Evolutionary conservation across 192 early-diverging fungal species (phyloP), one percentile per base, ranked within the genome.

Genomic region (Haplosporangium gracile): DNA sequence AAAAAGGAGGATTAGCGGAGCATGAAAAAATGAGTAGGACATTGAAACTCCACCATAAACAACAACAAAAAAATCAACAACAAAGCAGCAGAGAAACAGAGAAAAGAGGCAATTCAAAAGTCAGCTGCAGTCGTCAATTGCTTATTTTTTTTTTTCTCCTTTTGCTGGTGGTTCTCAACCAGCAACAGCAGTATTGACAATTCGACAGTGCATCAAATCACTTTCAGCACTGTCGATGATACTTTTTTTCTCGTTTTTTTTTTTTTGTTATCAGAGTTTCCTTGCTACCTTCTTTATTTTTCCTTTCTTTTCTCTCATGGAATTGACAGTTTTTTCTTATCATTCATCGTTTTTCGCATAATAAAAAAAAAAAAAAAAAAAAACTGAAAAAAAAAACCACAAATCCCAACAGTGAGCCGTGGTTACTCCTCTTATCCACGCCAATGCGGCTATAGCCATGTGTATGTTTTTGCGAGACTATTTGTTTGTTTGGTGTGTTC

Each of bases 261-360:
- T 20, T 39, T 53, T 18, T 36, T 75, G 20, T 11, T 22, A 5
- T 34, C 63, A 11, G 24, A 60, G 53, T 22, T 32, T 60, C 55
- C 29, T 20, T 51, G 49, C 60, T n/a, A 24, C 63, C 39, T 71
- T 40, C 18, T 39, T 71, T 71, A 24, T 15, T 13, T 26, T 51
- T 49, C 29, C 5, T 22, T 40, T 29, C 22, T 24, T 24, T 39
- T n/a, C 26, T 15, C 15, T 65, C 26, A 32, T 65, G 60, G 29
- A 13, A 29, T 32, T 65, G 60, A 65, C 49, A 9, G 10, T 15
- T 32, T 29, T 13, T 65, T 65, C 22, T 57, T 32, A 65, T 65
- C 60, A 65, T 65, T 29, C 60, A 29, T 65, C 60, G 32, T 65
- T 65, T 65, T 65, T 65, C 60, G 60, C 60, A 65, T 65, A 65